phyloP scores from a whole-genome alignment of 306 rosid genomes.

The Oemleria cerasiformis region DNA sequence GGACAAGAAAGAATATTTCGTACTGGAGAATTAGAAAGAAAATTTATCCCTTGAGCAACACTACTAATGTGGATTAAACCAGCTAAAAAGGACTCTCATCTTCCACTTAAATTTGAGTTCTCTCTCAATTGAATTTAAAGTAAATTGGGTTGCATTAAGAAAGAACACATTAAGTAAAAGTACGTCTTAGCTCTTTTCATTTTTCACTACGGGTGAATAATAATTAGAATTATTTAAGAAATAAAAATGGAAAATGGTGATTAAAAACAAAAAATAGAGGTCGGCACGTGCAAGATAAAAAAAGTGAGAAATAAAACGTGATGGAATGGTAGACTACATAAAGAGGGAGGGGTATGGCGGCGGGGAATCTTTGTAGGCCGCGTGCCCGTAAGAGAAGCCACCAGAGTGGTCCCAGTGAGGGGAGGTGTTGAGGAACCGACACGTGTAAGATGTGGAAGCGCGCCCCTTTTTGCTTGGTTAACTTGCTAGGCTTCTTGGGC shows the following conservation, averaged over 20 bases:
- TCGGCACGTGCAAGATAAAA: conserved; percentile 40
- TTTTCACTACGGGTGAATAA: neutral
- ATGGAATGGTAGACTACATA: conserved; percentile 39
- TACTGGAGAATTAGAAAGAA: no score
- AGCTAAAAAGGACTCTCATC: no score
- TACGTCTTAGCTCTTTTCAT: neutral
- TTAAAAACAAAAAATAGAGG: neutral
- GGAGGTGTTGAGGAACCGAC: conserved; percentile 39
- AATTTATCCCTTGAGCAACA: no score
- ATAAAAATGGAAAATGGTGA: neutral
- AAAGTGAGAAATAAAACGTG: conserved; percentile 44
- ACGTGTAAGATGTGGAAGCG: conserved; percentile 22
- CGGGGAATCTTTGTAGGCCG: conserved; percentile 84
- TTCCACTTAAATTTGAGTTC: no score
- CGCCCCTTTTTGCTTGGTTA: neutral
- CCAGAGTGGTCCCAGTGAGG: conserved; percentile 47
- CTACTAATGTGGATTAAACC: no score
- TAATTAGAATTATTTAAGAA: neutral
- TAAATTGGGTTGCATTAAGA: no score
- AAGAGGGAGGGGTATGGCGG: conserved; percentile 57
- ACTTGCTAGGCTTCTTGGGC: conserved; percentile 24
- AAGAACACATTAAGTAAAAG: neutral
- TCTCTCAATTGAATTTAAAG: no score
- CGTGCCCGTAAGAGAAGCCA: conserved; percentile 55
- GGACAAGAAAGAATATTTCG: no score